phyloP scores from a whole-genome alignment of 768 basidiomycete genomes.

The Tubosaeta sp. region DNA sequence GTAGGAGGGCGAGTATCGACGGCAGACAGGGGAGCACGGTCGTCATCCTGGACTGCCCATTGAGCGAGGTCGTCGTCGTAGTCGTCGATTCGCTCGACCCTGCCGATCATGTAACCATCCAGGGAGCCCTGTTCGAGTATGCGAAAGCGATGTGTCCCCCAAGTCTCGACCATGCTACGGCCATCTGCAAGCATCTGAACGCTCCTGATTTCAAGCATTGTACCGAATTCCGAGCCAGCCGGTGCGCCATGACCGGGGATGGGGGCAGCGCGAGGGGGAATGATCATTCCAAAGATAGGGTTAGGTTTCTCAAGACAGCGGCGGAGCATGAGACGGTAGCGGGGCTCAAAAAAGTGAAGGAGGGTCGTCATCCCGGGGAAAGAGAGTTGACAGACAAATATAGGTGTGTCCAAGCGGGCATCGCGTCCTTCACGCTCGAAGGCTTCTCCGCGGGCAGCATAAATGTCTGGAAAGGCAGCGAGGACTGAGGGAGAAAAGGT shows the following conservation, averaged over 20 bases:
- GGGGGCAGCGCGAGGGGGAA: constrained; percentile 50
- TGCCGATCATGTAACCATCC: constrained; percentile 88
- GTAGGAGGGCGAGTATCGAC: constrained; percentile 3
- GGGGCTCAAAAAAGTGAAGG: constrained; percentile 91
- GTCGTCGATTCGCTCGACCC: constrained; percentile 59
- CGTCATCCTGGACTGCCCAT: constrained; percentile 20
- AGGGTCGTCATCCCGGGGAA: constrained; percentile 91
- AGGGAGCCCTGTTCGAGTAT: constrained; percentile 77
- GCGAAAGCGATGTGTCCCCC: constrained; percentile 72
- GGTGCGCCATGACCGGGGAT: constrained; percentile 17
- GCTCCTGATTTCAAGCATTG: constrained; percentile 84
- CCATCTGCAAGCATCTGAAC: constrained; percentile 91
- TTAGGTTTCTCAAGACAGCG: constrained; percentile 77
- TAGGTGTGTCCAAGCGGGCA: constrained; percentile 78
- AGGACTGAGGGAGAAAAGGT: constrained; percentile 43
- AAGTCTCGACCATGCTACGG: constrained; percentile 77
- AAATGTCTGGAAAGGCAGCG: constrained; percentile 61
- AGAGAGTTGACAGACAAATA: constrained; percentile 85
- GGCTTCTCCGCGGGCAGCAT: constrained; percentile 59
- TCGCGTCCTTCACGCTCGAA: constrained; percentile 76
- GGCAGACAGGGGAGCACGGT: constrained; percentile 9
- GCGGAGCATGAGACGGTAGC: constrained; percentile 94
- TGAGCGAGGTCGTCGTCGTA: constrained; percentile 33
- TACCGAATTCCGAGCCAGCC: constrained; percentile 63
- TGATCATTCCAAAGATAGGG: constrained; percentile 92